Evolutionary conservation across 2,329 filamentous ascomycete genomes (phyloP).

Genomic region (Fusarium sp.): DNA sequence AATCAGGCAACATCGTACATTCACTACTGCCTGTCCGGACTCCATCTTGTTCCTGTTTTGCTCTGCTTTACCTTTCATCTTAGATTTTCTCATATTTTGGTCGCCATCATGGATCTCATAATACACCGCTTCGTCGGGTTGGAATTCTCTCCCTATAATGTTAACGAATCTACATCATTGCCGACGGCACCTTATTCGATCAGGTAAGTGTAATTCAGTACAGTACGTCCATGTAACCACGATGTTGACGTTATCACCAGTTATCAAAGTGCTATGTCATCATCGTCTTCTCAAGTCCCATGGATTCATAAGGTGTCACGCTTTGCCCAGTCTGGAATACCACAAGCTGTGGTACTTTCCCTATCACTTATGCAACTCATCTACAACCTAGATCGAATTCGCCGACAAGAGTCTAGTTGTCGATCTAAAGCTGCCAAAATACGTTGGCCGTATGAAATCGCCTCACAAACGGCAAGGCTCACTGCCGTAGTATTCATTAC

Average conservation of each 20-base stretch:
- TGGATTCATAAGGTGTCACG: constrained; percentile 55
- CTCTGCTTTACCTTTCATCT: not conserved
- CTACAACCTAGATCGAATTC: constrained; percentile 49
- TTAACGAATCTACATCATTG: constrained; percentile 30
- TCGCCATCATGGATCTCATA: constrained; percentile 48
- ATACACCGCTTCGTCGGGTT: constrained; percentile 47
- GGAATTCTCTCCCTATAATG: constrained; percentile 47
- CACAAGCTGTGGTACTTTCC: constrained; percentile 53
- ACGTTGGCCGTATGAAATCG: constrained; percentile 56
- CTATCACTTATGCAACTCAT: constrained; percentile 52
- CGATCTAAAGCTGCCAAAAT: constrained; percentile 54
- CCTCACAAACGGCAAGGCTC: constrained; percentile 55
- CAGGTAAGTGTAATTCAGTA: constrained; percentile 32
- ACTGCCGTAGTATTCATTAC: constrained; percentile 54
- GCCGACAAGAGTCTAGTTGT: constrained; percentile 40
- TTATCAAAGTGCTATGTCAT: constrained; percentile 23
- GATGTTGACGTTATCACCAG: constrained; percentile 19
- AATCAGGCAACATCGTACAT: not conserved
- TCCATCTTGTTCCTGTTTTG: not conserved
- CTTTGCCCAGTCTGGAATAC: constrained; percentile 55
- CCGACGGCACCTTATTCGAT: constrained; percentile 12
- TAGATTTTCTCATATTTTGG: constrained; percentile 22
- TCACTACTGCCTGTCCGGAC: not conserved
- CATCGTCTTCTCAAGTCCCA: constrained; percentile 39
- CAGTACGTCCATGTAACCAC: not conserved